phyloP scores from a whole-genome alignment of 352 stramenopile species.

The Elongisporangium undulatum region DNA sequence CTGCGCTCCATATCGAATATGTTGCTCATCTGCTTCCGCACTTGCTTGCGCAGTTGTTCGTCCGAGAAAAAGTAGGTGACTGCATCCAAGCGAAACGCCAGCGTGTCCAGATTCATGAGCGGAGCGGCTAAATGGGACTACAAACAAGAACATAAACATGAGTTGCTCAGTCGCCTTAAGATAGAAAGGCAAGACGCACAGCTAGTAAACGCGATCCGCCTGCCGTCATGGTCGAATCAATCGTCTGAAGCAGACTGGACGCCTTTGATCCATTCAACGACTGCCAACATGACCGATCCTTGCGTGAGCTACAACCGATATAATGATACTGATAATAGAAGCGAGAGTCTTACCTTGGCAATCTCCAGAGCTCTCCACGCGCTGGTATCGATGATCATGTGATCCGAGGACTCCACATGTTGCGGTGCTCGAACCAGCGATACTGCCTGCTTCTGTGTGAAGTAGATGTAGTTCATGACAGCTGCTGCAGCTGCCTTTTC shows the following conservation, averaged over 20 bases:
- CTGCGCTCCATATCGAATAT: constrained; percentile 74
- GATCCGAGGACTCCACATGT: constrained; percentile 58
- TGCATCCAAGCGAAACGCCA: constrained; percentile 43
- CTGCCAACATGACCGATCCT: neutral
- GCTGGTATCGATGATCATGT: constrained; percentile 80
- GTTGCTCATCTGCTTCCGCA: constrained; percentile 45
- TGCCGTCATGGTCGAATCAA: constrained; percentile 59
- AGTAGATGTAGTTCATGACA: constrained; percentile 65
- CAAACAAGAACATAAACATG: neutral
- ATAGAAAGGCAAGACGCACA: constrained; percentile 18
- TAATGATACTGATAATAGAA: too few relatives aligned
- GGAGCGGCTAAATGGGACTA: constrained; percentile 64
- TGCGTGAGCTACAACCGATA: too few relatives aligned
- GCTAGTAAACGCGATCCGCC: constrained; percentile 61
- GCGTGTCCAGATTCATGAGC: constrained; percentile 47
- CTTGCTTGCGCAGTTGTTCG: constrained; percentile 40
- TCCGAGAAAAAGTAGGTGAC: constrained; percentile 48
- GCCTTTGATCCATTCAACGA: constrained; percentile 51
- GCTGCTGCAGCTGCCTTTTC: constrained; percentile 41
- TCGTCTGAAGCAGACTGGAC: constrained; percentile 56
- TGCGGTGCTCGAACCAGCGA: constrained; percentile 33
- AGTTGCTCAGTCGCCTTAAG: neutral
- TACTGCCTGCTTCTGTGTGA: constrained; percentile 40
- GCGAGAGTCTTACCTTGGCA: too few relatives aligned
- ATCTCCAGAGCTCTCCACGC: constrained; percentile 70